A percentile compares a stretch with the other conserved stretches of the same genome.
Conservation (phyloP, 1,284 basidiomycete species). For the Leccinum idahoense region DNA sequence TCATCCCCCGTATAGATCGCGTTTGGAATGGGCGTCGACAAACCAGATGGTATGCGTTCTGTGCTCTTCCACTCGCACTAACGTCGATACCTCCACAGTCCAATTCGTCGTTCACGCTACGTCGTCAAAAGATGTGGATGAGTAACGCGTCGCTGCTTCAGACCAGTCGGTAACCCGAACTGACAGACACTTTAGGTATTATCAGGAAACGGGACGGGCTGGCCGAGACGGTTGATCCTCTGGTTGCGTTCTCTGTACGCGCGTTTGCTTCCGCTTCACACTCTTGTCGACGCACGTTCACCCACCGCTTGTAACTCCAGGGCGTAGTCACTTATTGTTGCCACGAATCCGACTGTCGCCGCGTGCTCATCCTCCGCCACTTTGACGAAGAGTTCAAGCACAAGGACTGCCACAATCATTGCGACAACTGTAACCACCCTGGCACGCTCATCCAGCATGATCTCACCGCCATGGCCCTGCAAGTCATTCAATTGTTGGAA, state of each 20-base stretch:
- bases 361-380: constrained; percentile 77
- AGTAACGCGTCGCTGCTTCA: constrained; percentile 31
- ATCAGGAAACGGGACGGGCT: constrained; percentile 83
- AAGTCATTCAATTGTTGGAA: constrained; percentile 50
- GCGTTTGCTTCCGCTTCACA: not conserved
- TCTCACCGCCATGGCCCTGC: constrained; percentile 46
- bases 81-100: constrained; percentile 37
- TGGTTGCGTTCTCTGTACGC: constrained; percentile 54
- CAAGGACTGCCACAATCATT: constrained; percentile 54
- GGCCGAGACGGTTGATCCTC: constrained; percentile 72
- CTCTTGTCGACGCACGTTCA: not conserved
- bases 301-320: constrained; percentile 30
- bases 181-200: constrained; percentile 44
- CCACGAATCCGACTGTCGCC: constrained; percentile 84
- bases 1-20: constrained; percentile 50
- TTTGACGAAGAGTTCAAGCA: constrained; percentile 63
- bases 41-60: constrained; percentile 56
- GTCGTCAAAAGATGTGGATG: constrained; percentile 66
- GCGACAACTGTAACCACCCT: constrained; percentile 69
- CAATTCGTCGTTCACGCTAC: constrained; percentile 77
- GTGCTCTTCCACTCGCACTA: not conserved
- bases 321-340: constrained; percentile 67
- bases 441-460: constrained; percentile 43
- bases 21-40: constrained; percentile 99
- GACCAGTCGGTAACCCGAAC: not conserved